Percentiles rank a stretch among this genome's conserved stretches.
Conservation (phyloP, 345 rosid species). For the Brassica incana region DNA sequence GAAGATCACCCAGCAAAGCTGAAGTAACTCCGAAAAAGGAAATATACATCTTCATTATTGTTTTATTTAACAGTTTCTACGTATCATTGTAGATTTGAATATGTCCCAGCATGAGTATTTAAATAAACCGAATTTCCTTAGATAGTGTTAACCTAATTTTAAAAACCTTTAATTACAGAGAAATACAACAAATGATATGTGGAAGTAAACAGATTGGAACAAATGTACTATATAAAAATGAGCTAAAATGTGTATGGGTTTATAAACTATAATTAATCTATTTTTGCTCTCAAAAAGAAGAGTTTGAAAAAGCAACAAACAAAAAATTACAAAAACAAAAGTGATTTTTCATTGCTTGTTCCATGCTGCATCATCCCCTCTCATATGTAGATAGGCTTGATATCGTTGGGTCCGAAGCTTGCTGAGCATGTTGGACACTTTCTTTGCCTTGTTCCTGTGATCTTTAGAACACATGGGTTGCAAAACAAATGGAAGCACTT, state of each 20-base stretch:
- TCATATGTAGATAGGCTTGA: constrained; percentile 89
- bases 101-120: background rate
- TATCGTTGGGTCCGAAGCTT: constrained; percentile 86
- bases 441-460: constrained; percentile 71
- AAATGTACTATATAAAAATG: background rate
- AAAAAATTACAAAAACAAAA: background rate
- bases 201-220: background rate
- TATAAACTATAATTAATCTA: background rate
- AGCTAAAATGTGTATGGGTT: background rate
- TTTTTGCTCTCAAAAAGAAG: background rate
- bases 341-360: constrained; percentile 2
- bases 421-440: constrained; percentile 84
- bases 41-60: too few species aligned
- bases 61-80: too few species aligned
- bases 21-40: too few species aligned
- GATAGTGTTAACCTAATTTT: background rate
- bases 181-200: background rate
- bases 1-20: too few species aligned
- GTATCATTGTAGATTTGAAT: too few species aligned
- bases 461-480: constrained; percentile 76
- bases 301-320: constrained; percentile 3
- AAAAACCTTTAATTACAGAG: background rate
- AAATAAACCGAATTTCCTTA: background rate
- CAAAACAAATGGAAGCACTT: constrained; percentile 96
- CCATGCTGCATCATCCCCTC: constrained; percentile 12